phyloP scores from a whole-genome alignment of 1,139 yeast genomes.

The Kazachstania sp. region DNA sequence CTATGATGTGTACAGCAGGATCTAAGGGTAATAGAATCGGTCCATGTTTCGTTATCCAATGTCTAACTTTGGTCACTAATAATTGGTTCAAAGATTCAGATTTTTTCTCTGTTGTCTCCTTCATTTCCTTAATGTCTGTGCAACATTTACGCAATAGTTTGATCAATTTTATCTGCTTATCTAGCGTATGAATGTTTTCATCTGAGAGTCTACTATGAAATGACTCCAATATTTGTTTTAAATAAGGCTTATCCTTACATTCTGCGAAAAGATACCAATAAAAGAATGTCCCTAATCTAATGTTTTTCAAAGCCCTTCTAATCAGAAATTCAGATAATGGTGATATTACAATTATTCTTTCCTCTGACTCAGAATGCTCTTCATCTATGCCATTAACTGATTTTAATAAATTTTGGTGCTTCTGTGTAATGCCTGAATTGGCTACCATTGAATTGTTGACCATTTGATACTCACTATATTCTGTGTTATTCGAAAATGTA shows the following conservation, averaged over 20 bases:
- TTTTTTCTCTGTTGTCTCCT: conserved; percentile 51
- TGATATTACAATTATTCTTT: conserved; percentile 34
- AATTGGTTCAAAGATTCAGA: conserved; percentile 39
- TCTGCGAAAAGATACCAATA: conserved; percentile 93
- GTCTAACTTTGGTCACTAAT: conserved; percentile 29
- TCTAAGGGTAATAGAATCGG: conserved; percentile 32
- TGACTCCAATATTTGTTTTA: conserved; percentile 33
- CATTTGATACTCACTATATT: conserved; percentile 36
- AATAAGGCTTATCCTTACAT: conserved; percentile 53
- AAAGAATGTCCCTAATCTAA: conserved; percentile 66
- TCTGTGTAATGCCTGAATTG: conserved; percentile 14
- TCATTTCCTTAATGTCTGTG: conserved; percentile 37
- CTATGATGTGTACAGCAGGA: conserved; percentile 46
- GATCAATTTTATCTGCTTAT: conserved; percentile 40
- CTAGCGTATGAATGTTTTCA: conserved; percentile 25
- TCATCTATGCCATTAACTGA: conserved; percentile 6
- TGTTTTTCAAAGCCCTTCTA: conserved; percentile 58
- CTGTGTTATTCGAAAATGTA: conserved; percentile 23
- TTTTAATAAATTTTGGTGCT: conserved; percentile 6
- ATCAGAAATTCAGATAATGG: conserved; percentile 76
- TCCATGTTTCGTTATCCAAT: conserved; percentile 19
- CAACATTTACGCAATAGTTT: conserved; percentile 38
- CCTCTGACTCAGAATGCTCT: conserved; percentile 9
- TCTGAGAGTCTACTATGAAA: conserved; percentile 28
- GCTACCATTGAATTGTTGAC: conserved; percentile 27